Conservation (phyloP, 2,329 filamentous ascomycete genomes). For the Pseudomassariella vexata region DNA sequence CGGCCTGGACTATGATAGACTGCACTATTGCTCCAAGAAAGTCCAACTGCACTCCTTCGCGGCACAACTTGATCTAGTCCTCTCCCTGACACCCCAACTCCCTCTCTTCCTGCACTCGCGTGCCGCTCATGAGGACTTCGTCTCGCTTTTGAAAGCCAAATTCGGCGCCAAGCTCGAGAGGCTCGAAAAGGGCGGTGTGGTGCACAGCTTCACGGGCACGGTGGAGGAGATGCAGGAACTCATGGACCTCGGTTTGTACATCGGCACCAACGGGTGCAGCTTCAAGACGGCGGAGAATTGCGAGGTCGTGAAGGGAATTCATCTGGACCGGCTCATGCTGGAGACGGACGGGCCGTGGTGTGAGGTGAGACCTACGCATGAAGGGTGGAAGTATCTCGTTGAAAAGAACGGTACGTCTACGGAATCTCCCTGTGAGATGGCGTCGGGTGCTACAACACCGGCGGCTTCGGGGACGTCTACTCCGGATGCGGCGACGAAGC, state of each 20-base stretch:
- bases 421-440: neutral
- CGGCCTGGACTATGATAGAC: constrained; percentile 89
- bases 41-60: constrained; percentile 82
- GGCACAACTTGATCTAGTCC: constrained; percentile 73
- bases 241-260: constrained; percentile 74
- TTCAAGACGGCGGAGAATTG: constrained; percentile 93
- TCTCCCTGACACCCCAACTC: constrained; percentile 62
- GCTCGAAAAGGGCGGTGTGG: constrained; percentile 72
- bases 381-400: constrained; percentile 66
- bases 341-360: constrained; percentile 99
- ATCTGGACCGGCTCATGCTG: constrained; percentile 76
- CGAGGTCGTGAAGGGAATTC: constrained; percentile 73
- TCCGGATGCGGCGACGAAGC: constrained; percentile 6
- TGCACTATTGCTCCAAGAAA: constrained; percentile 74
- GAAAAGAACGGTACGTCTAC: constrained; percentile 25
- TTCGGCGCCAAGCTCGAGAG: constrained; percentile 55
- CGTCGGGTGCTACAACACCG: too few species aligned
- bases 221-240: constrained; percentile 77
- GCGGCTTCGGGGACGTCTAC: neutral
- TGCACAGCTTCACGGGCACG: constrained; percentile 93
- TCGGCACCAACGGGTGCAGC: constrained; percentile 95
- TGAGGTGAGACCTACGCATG: constrained; percentile 85
- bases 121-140: constrained; percentile 81
- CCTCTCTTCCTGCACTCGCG: constrained; percentile 91
- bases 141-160: constrained; percentile 57